phyloP scores from a whole-genome alignment of 148 eudicot species.

The Tetragonia tetragonoides region DNA sequence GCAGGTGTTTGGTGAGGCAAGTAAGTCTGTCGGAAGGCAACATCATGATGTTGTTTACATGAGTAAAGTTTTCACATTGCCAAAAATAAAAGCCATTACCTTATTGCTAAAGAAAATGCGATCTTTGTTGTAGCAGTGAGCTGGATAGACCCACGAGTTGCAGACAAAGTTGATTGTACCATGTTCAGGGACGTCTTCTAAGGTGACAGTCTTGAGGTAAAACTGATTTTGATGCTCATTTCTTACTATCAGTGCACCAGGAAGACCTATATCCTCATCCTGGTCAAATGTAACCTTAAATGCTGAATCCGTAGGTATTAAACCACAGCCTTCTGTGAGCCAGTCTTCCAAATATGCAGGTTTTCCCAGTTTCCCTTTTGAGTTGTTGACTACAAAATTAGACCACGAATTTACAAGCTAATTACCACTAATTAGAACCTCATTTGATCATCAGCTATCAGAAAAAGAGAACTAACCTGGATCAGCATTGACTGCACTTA shows the following conservation, averaged over 20 bases:
- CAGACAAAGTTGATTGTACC: slow-evolving; percentile 63
- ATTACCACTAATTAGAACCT: too few relatives aligned
- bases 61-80: neutral
- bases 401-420: too few relatives aligned
- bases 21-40: slow-evolving; percentile 39
- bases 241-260: slow-evolving; percentile 64
- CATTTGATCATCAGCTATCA: too few relatives aligned
- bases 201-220: slow-evolving; percentile 64
- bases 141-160: slow-evolving; percentile 80
- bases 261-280: slow-evolving; percentile 64
- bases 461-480: slow-evolving; percentile 24
- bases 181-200: slow-evolving; percentile 52
- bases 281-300: slow-evolving; percentile 56
- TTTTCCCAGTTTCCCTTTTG: slow-evolving; percentile 39
- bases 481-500: slow-evolving; percentile 36
- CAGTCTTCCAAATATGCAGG: slow-evolving; percentile 50
- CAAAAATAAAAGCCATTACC: slow-evolving; percentile 30
- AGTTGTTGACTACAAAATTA: slow-evolving; percentile 21
- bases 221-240: slow-evolving; percentile 65
- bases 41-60: neutral
- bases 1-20: slow-evolving; percentile 67
- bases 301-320: slow-evolving; percentile 44
- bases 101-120: slow-evolving; percentile 75
- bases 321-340: slow-evolving; percentile 35
- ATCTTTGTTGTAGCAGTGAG: slow-evolving; percentile 43